Evolutionary conservation across 1,284 basidiomycete genomes (phyloP).

Genomic region (Exobasidium cylindrosporum): DNA sequence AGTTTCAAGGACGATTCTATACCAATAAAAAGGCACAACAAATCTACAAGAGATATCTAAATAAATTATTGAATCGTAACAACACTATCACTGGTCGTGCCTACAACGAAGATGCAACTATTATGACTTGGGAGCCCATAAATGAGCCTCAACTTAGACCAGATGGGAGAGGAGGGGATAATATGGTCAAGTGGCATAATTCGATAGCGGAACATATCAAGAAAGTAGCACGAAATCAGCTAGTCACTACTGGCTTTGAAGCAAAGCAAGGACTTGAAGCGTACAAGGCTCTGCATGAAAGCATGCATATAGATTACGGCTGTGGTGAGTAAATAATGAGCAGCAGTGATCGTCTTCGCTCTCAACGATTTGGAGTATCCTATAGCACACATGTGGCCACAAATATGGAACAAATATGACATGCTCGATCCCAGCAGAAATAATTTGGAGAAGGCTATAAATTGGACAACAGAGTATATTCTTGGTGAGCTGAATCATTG

Average conservation of each 20-base stretch:
- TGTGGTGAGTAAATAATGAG: too few relatives aligned
- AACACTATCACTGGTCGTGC: constrained; percentile 34
- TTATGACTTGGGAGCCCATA: constrained; percentile 40
- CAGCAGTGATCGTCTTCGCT: neutral
- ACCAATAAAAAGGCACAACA: constrained; percentile 19
- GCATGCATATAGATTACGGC: constrained; percentile 28
- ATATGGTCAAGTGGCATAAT: constrained; percentile 25
- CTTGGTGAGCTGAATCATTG: too few relatives aligned
- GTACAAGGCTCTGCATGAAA: constrained; percentile 26
- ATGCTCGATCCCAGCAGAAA: constrained; percentile 24
- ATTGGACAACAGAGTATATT: constrained; percentile 26
- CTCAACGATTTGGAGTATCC: neutral
- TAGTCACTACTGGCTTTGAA: constrained; percentile 37
- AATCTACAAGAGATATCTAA: constrained; percentile 22
- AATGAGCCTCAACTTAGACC: constrained; percentile 34
- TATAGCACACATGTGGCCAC: constrained; percentile 4
- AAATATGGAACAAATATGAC: constrained; percentile 25
- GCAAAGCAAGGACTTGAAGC: constrained; percentile 40
- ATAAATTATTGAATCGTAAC: constrained; percentile 26
- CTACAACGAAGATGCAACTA: constrained; percentile 37
- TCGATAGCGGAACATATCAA: constrained; percentile 31
- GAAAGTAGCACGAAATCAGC: constrained; percentile 27
- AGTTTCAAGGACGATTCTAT: constrained; percentile 29
- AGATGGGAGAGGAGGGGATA: constrained; percentile 9
- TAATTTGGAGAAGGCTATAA: constrained; percentile 23